Evolutionary conservation across 306 rosid genomes (phyloP), one percentile per base, ranked within the genome.

Genomic region (Medicago lupulina): DNA sequence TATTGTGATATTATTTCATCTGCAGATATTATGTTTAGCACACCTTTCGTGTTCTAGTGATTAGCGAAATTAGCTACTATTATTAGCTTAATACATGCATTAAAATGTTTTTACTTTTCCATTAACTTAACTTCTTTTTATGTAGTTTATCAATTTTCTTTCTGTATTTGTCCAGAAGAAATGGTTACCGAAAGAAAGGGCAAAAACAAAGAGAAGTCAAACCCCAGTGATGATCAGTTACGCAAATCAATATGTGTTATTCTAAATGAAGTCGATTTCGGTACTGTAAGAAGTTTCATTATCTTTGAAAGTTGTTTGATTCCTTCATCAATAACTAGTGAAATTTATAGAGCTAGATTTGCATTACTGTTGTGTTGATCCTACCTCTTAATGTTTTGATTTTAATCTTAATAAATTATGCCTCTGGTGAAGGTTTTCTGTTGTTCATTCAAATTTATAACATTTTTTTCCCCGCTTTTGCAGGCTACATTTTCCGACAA

Each of bases 401-500:
- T 59, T 59, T 59, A 59, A 25, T 25, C 65, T 58, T 58, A 28
- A 58, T 58, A 21, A 58, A 58, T 58, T 53, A 44, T 46, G 28
- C 47, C 64, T 59, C 53, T 17, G 19, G 10, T 47, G 34, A 57
- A 60, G 58, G 41, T 69, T 38, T 57, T 53, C 3, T 71, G 10
- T 64, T 9, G 5, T 21, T 21, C 23, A 21, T 10, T 58, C 69
- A 39, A 47, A 76, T 41, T 40, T 86, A 13, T 77, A 76, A 11
- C 1, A 39, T 14, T 13, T 43, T n/a, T n/a, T n/a, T n/a, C n/a
- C n/a, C n/a, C n/a, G n/a, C n/a, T n/a, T n/a, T 73, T 79, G 97
- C 96, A 95, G 98, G 98, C 97, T 47, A 95, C 98, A 63, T 95
- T 95, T 86, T 87, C 92, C 0, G 97, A 95, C 23, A n/a, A n/a